Percentiles rank a stretch among this genome's conserved stretches.
Conservation (phyloP, 2,329 filamentous ascomycete species). For the Colletotrichum gloeosporioides region DNA sequence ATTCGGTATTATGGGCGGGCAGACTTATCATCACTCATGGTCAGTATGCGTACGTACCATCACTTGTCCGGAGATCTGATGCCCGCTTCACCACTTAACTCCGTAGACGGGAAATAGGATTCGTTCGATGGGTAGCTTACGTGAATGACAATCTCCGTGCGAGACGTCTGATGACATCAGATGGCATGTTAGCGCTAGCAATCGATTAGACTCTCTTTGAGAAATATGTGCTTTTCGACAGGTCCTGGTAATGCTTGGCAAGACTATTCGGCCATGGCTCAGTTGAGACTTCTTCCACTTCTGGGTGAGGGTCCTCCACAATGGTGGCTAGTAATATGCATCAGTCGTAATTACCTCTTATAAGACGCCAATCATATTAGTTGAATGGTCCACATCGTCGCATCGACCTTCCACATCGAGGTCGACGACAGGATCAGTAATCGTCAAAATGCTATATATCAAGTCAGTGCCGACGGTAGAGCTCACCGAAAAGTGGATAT, state of each 20-base stretch:
- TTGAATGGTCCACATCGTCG: neutral
- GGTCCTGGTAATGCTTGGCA: neutral
- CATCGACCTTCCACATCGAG: neutral
- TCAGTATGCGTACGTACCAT: neutral
- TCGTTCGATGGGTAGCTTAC: neutral
- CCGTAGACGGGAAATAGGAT: neutral
- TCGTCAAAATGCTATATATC: neutral
- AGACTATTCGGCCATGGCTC: neutral
- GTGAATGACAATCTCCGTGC: too few relatives aligned
- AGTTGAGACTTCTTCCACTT: neutral
- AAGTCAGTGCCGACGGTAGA: neutral
- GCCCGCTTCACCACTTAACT: neutral
- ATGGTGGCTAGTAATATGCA: neutral
- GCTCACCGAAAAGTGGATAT: neutral
- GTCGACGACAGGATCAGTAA: neutral
- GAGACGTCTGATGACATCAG: neutral
- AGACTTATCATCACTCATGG: neutral
- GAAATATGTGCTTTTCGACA: neutral
- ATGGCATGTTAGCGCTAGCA: neutral
- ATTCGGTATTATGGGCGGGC: neutral
- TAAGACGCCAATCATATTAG: rapidly evolving
- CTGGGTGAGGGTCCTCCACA: neutral
- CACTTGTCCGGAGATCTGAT: neutral
- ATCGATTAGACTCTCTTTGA: neutral
- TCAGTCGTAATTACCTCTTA: neutral